phyloP scores from a whole-genome alignment of 805 yeast genomes.

The Myxozyma vanderwaltii region DNA sequence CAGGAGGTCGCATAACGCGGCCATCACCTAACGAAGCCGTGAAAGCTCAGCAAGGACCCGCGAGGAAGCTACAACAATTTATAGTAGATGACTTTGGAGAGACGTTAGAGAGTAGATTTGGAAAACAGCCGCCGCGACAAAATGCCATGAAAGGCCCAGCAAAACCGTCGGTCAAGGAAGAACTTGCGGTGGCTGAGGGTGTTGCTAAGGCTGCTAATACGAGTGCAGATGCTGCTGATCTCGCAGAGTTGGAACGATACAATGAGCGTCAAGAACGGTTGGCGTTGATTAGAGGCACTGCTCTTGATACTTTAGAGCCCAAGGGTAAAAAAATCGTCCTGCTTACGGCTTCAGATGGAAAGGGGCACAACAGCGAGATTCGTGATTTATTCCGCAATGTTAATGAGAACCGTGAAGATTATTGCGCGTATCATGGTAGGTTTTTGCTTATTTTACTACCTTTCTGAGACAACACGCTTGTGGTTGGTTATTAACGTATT shows the following conservation, averaged over 20 bases:
- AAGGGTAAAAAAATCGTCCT: constrained; percentile 33
- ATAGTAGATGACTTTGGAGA: constrained; percentile 12
- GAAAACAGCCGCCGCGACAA: background rate
- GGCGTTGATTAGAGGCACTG: constrained; percentile 1
- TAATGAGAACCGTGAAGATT: constrained; percentile 40
- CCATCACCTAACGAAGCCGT: constrained; percentile 4
- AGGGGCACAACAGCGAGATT: constrained; percentile 29
- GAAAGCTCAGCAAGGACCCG: constrained; percentile 3
- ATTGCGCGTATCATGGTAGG: constrained; percentile 41
- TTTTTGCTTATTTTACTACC: background rate
- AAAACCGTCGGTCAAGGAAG: no score
- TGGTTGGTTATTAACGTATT: background rate
- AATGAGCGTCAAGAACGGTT: background rate
- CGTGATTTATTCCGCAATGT: constrained; percentile 24
- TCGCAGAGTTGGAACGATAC: background rate
- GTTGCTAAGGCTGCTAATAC: background rate
- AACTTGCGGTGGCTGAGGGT: no score
- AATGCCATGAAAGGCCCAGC: background rate
- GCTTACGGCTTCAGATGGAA: constrained; percentile 37
- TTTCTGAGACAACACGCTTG: background rate
- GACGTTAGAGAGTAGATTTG: constrained; percentile 14
- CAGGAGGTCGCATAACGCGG: background rate
- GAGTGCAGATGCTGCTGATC: background rate
- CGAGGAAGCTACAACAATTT: background rate
- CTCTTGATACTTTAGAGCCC: constrained; percentile 18